Conservation (phyloP, 192 early-diverging fungal species). For the Entomortierella beljakovae region DNA sequence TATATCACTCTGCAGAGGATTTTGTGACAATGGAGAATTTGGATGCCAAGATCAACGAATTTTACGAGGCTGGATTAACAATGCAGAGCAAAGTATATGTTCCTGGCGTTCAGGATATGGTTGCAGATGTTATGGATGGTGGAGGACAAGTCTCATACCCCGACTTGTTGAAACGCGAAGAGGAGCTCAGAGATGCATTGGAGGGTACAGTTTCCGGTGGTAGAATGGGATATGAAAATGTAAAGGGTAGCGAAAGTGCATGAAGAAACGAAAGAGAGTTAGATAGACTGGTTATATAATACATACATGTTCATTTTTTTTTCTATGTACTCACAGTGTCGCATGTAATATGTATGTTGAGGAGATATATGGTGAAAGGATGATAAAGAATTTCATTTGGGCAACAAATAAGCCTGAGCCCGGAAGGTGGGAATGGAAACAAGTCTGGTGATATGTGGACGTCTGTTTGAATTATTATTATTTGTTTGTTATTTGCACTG, state of each 20-base stretch:
- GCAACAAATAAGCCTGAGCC: too few species aligned
- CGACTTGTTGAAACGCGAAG: conserved; percentile 39
- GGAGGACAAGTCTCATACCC: conserved; percentile 41
- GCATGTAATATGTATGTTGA: too few species aligned
- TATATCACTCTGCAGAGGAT: conserved; percentile 45
- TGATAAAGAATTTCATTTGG: too few species aligned
- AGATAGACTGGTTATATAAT: too few species aligned
- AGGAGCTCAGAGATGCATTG: conserved; percentile 48
- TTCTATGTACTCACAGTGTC: too few species aligned
- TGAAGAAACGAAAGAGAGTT: too few species aligned
- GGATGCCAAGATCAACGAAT: conserved; percentile 52
- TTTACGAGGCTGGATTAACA: conserved; percentile 48
- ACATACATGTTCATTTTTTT: too few species aligned
- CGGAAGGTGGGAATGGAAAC: too few species aligned
- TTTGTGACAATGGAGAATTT: conserved; percentile 55
- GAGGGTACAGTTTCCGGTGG: conserved; percentile 49
- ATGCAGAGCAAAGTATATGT: conserved; percentile 40
- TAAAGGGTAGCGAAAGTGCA: conserved; percentile 33
- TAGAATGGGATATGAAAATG: conserved; percentile 34
- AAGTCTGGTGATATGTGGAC: too few species aligned
- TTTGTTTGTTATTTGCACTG: neutral
- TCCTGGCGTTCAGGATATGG: conserved; percentile 26
- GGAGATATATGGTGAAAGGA: too few species aligned
- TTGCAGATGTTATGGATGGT: conserved; percentile 43
- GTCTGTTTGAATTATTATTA: neutral